Conservation (phyloP, 495 filamentous ascomycete genomes). For the Talaromyces borbonicus region DNA sequence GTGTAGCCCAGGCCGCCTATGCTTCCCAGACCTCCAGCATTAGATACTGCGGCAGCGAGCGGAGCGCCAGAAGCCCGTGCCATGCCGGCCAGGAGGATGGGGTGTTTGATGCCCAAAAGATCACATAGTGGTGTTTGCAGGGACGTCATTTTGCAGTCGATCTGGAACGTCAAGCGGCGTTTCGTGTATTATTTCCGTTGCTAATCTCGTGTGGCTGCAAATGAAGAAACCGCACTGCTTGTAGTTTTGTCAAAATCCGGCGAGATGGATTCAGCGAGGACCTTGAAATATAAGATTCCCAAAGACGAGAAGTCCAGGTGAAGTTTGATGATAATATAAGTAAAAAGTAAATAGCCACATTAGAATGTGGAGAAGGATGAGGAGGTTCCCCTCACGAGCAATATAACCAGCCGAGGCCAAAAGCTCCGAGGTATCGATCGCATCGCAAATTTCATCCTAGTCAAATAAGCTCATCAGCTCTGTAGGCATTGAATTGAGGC, state of each 20-base stretch:
- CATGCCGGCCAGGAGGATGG: conserved; percentile 84
- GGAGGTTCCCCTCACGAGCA: conserved; percentile 3
- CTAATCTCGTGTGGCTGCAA: too few species aligned
- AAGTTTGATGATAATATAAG: not conserved
- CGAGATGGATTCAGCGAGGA: too few species aligned
- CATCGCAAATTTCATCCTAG: not conserved
- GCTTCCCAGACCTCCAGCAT: conserved; percentile 77
- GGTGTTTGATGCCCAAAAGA: conserved; percentile 68
- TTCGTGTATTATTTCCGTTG: too few species aligned
- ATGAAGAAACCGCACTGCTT: too few species aligned
- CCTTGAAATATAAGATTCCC: too few species aligned
- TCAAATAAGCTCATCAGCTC: not conserved
- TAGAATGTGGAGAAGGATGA: not conserved
- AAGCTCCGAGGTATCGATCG: not conserved
- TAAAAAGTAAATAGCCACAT: not conserved
- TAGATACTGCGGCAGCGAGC: conserved; percentile 78
- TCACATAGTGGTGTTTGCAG: conserved; percentile 68
- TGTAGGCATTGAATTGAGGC: not conserved
- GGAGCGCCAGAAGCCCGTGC: conserved; percentile 65
- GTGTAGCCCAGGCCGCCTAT: conserved; percentile 84
- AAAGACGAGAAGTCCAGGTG: too few species aligned
- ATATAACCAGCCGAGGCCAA: conserved; percentile 2
- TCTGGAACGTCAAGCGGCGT: not conserved
- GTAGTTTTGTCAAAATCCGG: too few species aligned
- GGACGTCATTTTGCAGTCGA: conserved; percentile 12